phyloP scores from a whole-genome alignment of 768 basidiomycete genomes.

The Trametes punicea region DNA sequence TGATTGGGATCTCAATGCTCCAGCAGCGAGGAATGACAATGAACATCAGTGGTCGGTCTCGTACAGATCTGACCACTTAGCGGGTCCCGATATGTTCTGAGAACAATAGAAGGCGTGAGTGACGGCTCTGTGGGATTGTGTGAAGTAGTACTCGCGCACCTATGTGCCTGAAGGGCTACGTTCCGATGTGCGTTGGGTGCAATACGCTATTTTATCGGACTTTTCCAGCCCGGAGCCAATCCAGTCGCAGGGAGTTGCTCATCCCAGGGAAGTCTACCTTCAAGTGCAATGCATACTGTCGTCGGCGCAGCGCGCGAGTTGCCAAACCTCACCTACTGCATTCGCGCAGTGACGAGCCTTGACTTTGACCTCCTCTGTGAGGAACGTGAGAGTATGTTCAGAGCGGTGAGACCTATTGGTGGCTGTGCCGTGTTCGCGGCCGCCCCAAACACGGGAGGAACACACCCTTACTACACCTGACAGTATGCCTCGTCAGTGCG shows the following conservation, averaged over 20 bases:
- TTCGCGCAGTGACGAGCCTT: constrained; percentile 10
- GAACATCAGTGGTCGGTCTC: no score
- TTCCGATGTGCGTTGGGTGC: not conserved
- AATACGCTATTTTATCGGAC: no score
- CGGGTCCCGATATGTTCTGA: constrained; percentile 8
- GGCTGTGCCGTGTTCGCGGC: no score
- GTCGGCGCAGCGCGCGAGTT: not conserved
- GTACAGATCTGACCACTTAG: constrained; percentile 4
- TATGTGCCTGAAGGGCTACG: not conserved
- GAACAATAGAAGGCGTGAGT: not conserved
- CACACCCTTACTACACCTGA: no score
- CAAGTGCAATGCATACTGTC: constrained; percentile 15
- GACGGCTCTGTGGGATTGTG: no score
- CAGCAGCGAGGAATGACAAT: no score
- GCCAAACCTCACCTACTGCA: not conserved
- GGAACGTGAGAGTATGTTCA: constrained; percentile 18
- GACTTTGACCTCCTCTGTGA: constrained; percentile 11
- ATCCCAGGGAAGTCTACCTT: constrained; percentile 23
- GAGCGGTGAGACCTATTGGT: no score
- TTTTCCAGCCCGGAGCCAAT: constrained; percentile 18
- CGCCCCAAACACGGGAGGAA: no score
- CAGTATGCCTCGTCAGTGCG: no score
- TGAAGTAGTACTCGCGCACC: not conserved
- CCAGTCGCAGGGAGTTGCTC: constrained; percentile 19
- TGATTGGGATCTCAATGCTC: no score